Percentiles rank a stretch among this genome's conserved stretches.
These are phyloP conservation scores for Aplosporella prunicola DNA, from an alignment of 2,329 filamentous ascomycete genomes.

Conservation along the genomic window DNA sequence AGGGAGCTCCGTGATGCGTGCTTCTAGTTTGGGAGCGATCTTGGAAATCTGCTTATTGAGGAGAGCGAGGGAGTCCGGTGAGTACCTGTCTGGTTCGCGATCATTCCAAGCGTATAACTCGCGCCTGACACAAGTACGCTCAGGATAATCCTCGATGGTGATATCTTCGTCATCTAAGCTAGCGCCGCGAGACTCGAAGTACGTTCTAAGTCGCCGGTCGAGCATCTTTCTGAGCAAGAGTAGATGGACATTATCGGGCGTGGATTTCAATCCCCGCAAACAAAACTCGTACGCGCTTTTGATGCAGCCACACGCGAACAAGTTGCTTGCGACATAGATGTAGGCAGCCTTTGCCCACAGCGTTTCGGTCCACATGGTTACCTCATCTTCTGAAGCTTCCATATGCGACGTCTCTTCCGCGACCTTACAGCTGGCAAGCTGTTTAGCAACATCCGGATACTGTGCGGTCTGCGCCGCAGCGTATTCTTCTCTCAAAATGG, in stretches of 20 bases:
- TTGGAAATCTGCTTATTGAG: slow-evolving; percentile 60
- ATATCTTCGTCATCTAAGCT: slow-evolving; percentile 33
- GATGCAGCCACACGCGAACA: slow-evolving; percentile 54
- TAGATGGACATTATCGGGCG: slow-evolving; percentile 49
- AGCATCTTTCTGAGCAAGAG: slow-evolving; percentile 46
- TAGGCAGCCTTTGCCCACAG: slow-evolving; percentile 23
- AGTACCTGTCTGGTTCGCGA: slow-evolving; percentile 50
- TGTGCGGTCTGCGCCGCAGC: not conserved
- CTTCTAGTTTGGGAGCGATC: slow-evolving; percentile 73
- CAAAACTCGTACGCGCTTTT: slow-evolving; percentile 59
- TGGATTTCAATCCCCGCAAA: slow-evolving; percentile 48
- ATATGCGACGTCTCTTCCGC: not conserved
- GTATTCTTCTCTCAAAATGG: not conserved
- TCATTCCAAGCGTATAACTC: slow-evolving; percentile 56
- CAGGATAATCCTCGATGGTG: slow-evolving; percentile 51
- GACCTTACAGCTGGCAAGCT: not conserved
- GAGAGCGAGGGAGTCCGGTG: slow-evolving; percentile 47
- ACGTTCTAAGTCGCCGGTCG: slow-evolving; percentile 14
- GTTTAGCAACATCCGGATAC: slow-evolving; percentile 1
- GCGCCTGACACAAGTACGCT: slow-evolving; percentile 58
- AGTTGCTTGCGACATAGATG: slow-evolving; percentile 39
- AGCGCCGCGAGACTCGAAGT: slow-evolving; percentile 19
- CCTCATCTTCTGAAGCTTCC: slow-evolving; percentile 13
- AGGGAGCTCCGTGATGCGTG: slow-evolving; percentile 66
- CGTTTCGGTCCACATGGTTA: slow-evolving; percentile 16